Conservation (phyloP, 2,329 filamentous ascomycete genomes). For the Akanthomyces lecanii region DNA sequence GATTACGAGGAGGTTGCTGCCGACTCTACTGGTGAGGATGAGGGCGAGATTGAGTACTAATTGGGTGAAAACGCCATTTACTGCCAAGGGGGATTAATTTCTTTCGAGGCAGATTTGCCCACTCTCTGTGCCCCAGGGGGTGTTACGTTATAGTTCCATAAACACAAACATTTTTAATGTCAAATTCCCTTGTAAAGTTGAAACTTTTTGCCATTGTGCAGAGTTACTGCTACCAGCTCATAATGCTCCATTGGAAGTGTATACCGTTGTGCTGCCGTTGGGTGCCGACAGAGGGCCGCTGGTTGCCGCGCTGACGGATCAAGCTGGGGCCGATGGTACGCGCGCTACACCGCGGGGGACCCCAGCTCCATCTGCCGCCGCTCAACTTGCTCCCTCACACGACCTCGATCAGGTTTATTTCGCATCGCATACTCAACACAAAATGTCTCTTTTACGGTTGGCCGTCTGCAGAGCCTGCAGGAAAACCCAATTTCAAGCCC, state of each 20-base stretch:
- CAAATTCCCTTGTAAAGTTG: slow-evolving; percentile 15
- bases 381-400: slow-evolving; percentile 16
- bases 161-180: slow-evolving; percentile 22
- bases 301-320: slow-evolving; percentile 12
- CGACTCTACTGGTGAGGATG: slow-evolving; percentile 85
- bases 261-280: background rate
- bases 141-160: slow-evolving; percentile 38
- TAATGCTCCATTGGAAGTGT: background rate
- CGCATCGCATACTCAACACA: slow-evolving; percentile 10
- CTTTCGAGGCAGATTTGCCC: slow-evolving; percentile 24
- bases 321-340: slow-evolving; percentile 18
- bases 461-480: slow-evolving; percentile 38
- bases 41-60: slow-evolving; percentile 90
- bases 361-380: slow-evolving; percentile 3
- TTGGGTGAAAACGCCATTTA: slow-evolving; percentile 16
- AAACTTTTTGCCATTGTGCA: background rate
- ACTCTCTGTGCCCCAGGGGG: slow-evolving; percentile 28
- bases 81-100: slow-evolving; percentile 20
- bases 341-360: slow-evolving; percentile 12
- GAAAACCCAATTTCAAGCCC: slow-evolving; percentile 28
- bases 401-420: slow-evolving; percentile 3
- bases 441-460: slow-evolving; percentile 35
- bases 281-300: background rate
- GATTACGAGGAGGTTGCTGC: slow-evolving; percentile 99
- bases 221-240: background rate